These are phyloP conservation scores for Clarireedia monteithiana DNA, from an alignment of 2,329 filamentous ascomycete genomes.

Conservation along the genomic window DNA sequence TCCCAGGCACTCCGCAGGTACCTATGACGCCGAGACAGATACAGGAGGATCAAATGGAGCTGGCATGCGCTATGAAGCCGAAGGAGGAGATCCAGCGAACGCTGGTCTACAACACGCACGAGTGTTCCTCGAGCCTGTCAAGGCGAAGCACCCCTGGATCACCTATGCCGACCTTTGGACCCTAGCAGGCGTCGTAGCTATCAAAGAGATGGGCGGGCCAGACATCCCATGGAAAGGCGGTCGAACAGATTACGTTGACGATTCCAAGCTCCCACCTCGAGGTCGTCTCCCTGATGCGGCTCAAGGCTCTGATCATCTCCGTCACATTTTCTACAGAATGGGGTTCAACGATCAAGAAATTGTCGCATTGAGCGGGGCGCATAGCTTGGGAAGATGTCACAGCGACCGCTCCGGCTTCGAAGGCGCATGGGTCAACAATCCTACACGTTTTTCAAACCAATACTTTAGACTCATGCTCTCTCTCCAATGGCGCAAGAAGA, in stretches of 20 bases:
- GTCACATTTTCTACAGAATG: conserved; percentile 51
- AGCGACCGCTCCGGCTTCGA: conserved; percentile 48
- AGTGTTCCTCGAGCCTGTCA: conserved; percentile 56
- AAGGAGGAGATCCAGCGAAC: conserved; percentile 58
- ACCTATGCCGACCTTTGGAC: conserved; percentile 62
- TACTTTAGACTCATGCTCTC: conserved; percentile 46
- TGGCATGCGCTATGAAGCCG: conserved; percentile 57
- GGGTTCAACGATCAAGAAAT: conserved; percentile 54
- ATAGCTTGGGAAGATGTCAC: conserved; percentile 49
- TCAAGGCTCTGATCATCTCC: conserved; percentile 45
- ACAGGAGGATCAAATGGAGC: conserved; percentile 59
- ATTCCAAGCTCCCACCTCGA: conserved; percentile 48
- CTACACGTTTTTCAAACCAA: conserved; percentile 50
- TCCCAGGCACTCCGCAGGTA: conserved; percentile 53
- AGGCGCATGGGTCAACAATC: conserved; percentile 51
- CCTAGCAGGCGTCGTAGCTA: conserved; percentile 49
- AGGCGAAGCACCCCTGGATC: conserved; percentile 51
- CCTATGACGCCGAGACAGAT: conserved; percentile 49
- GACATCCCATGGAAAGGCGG: conserved; percentile 48
- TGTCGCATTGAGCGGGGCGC: conserved; percentile 47
- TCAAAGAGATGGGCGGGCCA: conserved; percentile 53
- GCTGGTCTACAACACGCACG: conserved; percentile 56
- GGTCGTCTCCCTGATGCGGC: conserved; percentile 49
- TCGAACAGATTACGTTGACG: conserved; percentile 54
- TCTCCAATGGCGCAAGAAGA: conserved; percentile 47